A percentile compares a stretch with the other conserved stretches of the same genome.
These are phyloP conservation scores for Lathyrus oleraceus DNA, from an alignment of 306 rosid genomes.

Conservation along the genomic window DNA sequence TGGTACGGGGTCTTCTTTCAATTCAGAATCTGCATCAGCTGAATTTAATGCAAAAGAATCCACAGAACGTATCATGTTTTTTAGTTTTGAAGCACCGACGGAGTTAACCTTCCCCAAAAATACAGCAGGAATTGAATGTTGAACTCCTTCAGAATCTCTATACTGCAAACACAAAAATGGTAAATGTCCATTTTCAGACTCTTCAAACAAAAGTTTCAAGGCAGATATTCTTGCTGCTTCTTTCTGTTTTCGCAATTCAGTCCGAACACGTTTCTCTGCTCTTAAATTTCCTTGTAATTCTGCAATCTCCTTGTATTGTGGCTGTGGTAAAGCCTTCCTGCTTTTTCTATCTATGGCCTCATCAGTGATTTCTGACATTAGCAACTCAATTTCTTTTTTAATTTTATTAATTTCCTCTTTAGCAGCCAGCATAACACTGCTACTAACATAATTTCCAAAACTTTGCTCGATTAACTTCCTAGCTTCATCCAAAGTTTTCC, in stretches of 20 bases:
- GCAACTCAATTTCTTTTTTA: constrained; percentile 67
- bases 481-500: constrained; percentile 90
- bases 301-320: constrained; percentile 76
- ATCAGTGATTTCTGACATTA: constrained; percentile 68
- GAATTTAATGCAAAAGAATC: constrained; percentile 55
- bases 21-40: constrained; percentile 40
- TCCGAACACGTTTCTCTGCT: constrained; percentile 69
- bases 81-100: constrained; percentile 59
- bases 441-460: constrained; percentile 95
- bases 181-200: constrained; percentile 61
- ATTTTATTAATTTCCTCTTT: constrained; percentile 78
- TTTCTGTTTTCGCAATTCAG: constrained; percentile 67
- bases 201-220: constrained; percentile 68
- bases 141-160: constrained; percentile 86
- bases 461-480: constrained; percentile 96
- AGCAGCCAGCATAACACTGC: constrained; percentile 95
- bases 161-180: constrained; percentile 87
- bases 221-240: constrained; percentile 69
- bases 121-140: constrained; percentile 79
- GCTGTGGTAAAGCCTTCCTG: constrained; percentile 63
- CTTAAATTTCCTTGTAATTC: constrained; percentile 79
- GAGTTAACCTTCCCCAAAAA: constrained; percentile 74
- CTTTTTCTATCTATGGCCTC: constrained; percentile 84
- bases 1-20: constrained; percentile 44
- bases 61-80: constrained; percentile 48